Evolutionary conservation across 148 eudicot species (phyloP).

Genomic region (Vaccinium macrocarpon): DNA sequence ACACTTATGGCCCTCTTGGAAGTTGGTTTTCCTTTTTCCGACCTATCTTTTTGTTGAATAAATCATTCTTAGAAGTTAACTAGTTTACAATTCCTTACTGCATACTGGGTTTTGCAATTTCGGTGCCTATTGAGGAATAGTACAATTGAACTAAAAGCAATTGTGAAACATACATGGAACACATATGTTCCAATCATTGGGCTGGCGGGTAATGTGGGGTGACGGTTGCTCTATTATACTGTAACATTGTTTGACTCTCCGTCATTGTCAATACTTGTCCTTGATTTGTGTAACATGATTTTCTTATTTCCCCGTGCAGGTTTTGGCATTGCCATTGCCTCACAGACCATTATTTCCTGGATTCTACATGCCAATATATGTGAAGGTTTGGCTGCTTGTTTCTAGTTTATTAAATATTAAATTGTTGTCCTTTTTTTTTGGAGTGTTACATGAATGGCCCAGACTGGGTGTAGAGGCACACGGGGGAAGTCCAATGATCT

Average conservation of each 20-base stretch:
- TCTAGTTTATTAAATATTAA: background rate
- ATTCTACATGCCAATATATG: slow-evolving; percentile 93
- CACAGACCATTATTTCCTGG: slow-evolving; percentile 95
- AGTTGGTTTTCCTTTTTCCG: background rate
- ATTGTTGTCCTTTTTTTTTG: background rate
- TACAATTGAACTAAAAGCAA: background rate
- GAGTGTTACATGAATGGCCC: background rate
- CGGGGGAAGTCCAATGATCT: background rate
- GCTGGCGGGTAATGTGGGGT: background rate
- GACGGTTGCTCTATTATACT: background rate
- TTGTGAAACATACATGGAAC: background rate
- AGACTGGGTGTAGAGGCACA: background rate
- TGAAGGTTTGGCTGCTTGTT: slow-evolving; percentile 53
- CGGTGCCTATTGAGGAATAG: background rate
- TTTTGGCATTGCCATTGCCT: slow-evolving; percentile 80
- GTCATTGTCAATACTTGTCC: background rate
- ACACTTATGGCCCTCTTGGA: background rate
- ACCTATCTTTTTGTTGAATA: background rate
- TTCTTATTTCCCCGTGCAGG: slow-evolving; percentile 47
- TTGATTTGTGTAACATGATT: background rate
- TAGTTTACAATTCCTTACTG: background rate
- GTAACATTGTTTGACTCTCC: background rate
- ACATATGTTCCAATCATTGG: background rate
- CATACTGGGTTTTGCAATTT: background rate
- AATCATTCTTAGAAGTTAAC: background rate